phyloP scores from a whole-genome alignment of 2,329 filamentous ascomycete genomes.

The Hirsutella thompsonii region DNA sequence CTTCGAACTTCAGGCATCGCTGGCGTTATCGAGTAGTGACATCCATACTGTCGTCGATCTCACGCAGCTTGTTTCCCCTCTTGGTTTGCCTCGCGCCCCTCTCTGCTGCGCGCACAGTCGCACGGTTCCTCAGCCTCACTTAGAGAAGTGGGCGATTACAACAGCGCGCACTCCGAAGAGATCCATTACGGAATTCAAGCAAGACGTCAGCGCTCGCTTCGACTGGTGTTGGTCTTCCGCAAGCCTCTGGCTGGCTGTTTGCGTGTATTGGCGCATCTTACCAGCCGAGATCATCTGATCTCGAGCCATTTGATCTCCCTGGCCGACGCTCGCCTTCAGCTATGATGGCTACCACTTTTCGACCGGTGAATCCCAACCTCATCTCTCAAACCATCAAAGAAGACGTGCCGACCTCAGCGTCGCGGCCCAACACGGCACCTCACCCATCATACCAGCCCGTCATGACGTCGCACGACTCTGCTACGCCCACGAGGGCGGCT shows the following conservation, averaged over 20 bases:
- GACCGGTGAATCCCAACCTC: conserved; percentile 31
- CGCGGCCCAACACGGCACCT: conserved; percentile 22
- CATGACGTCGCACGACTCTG: conserved; percentile 27
- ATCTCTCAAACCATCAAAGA: conserved; percentile 18
- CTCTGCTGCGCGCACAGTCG: conserved; percentile 7
- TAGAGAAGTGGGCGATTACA: neutral
- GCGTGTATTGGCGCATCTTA: neutral
- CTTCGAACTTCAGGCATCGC: too few relatives aligned
- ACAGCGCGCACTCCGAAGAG: neutral
- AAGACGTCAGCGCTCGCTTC: neutral
- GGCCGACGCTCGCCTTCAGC: conserved; percentile 1
- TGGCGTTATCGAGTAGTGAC: neutral
- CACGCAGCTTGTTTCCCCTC: neutral
- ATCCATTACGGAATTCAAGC: too few relatives aligned
- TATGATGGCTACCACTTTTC: conserved; percentile 34
- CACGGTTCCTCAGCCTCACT: conserved; percentile 13
- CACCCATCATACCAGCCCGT: conserved; percentile 13
- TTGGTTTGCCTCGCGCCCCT: neutral
- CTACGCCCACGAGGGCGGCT: conserved; percentile 48
- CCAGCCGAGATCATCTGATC: neutral
- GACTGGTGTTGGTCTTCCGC: too few relatives aligned
- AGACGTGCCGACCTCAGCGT: conserved; percentile 18
- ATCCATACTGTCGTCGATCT: neutral
- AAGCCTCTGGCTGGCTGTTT: neutral
- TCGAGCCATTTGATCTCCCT: neutral